These are phyloP conservation scores for Ceratobasidium papillatum DNA, from an alignment of 1,284 basidiomycete species.

Conservation along the genomic window DNA sequence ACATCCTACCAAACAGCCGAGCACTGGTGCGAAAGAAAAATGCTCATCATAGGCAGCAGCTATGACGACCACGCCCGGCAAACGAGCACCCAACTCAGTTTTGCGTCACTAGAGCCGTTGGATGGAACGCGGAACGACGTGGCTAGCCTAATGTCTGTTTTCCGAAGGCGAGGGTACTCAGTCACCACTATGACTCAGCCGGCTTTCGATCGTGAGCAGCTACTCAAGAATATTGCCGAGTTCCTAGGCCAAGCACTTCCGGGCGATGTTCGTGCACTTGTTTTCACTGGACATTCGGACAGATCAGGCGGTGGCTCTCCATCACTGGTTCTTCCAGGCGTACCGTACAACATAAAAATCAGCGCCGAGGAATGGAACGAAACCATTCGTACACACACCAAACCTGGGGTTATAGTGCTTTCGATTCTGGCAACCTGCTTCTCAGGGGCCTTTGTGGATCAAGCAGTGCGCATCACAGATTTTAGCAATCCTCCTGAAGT, in stretches of 20 bases:
- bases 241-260: neutral
- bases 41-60: constrained; percentile 26
- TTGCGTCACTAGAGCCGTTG: neutral
- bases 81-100: neutral
- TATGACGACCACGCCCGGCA: neutral
- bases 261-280: constrained; percentile 26
- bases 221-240: neutral
- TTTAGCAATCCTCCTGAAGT: neutral
- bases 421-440: constrained; percentile 18
- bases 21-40: constrained; percentile 2
- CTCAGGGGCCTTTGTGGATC: constrained; percentile 13
- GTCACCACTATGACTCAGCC: neutral
- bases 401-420: constrained; percentile 21
- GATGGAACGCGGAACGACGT: neutral
- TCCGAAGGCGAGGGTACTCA: neutral
- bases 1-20: constrained; percentile 7
- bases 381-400: neutral
- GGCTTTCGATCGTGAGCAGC: neutral
- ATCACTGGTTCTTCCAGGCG: neutral
- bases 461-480: neutral
- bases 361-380: neutral
- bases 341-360: neutral
- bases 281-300: constrained; percentile 18
- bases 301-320: too few relatives aligned
- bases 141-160: neutral